A percentile compares a stretch with the other conserved stretches of the same genome.
These are phyloP conservation scores for Penstemon newberryi DNA, from an alignment of 257 asterid species.

Conservation along the genomic window DNA sequence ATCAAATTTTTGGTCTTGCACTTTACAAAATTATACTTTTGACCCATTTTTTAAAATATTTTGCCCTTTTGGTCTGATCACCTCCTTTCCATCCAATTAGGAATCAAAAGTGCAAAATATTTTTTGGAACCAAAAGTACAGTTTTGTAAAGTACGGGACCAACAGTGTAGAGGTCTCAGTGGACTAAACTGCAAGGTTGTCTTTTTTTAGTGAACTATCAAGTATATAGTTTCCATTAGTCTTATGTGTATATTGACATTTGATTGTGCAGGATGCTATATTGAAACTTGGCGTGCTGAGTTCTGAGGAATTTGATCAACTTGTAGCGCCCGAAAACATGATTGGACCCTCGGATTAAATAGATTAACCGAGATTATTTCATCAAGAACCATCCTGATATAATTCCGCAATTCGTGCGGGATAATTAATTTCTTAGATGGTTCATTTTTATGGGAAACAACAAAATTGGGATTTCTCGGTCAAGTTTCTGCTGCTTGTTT, in stretches of 20 bases:
- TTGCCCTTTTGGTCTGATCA: too few relatives aligned
- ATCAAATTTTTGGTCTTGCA: too few relatives aligned
- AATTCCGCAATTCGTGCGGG: background rate
- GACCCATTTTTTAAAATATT: too few relatives aligned
- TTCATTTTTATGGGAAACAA: constrained; percentile 17
- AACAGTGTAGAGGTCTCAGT: too few relatives aligned
- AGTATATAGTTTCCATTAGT: too few relatives aligned
- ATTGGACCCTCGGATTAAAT: constrained; percentile 73
- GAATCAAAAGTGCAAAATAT: too few relatives aligned
- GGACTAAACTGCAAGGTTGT: too few relatives aligned
- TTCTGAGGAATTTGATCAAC: constrained; percentile 73
- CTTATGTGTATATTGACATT: background rate
- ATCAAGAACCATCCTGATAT: constrained; percentile 1
- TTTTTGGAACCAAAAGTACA: too few relatives aligned
- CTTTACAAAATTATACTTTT: too few relatives aligned
- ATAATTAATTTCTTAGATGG: constrained; percentile 4
- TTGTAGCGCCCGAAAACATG: constrained; percentile 93
- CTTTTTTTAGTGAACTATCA: too few relatives aligned
- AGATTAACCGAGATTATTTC: constrained; percentile 8
- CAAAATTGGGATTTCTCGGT: constrained; percentile 20
- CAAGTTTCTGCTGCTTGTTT: background rate
- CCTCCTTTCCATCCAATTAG: too few relatives aligned
- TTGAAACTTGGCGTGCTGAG: constrained; percentile 74
- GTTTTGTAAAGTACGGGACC: too few relatives aligned
- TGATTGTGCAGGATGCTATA: constrained; percentile 60